Percentiles rank a stretch among this genome's conserved stretches.
Evolutionary conservation across 2,329 filamentous ascomycete genomes (phyloP).

Genomic region (Helicocarpus griseus): DNA sequence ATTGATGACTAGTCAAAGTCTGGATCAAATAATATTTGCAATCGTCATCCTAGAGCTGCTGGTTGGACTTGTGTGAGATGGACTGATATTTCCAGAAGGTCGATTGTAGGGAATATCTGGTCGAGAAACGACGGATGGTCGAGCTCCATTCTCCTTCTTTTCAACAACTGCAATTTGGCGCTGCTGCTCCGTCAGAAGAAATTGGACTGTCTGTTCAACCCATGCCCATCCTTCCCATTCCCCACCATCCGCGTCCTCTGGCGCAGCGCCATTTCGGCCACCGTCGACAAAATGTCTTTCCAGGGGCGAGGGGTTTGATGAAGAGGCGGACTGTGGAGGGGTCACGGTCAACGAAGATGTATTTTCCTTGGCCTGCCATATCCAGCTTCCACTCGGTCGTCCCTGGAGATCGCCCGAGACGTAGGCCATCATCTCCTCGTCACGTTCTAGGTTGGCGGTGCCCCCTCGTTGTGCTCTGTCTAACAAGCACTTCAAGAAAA

Average conservation of each 20-base stretch:
- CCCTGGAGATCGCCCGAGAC: constrained; percentile 80
- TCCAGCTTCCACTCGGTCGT: constrained; percentile 67
- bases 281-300: constrained; percentile 34
- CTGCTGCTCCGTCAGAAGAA: constrained; percentile 43
- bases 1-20: neutral
- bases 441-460: constrained; percentile 42
- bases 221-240: constrained; percentile 71
- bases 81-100: constrained; percentile 11
- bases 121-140: neutral
- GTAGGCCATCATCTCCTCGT: constrained; percentile 85
- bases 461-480: constrained; percentile 42
- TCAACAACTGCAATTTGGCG: constrained; percentile 9
- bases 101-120: neutral
- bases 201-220: constrained; percentile 54
- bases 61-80: constrained; percentile 21
- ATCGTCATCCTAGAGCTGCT: constrained; percentile 36
- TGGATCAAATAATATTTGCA: constrained; percentile 34
- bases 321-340: constrained; percentile 4
- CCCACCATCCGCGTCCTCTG: constrained; percentile 7
- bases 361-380: constrained; percentile 57
- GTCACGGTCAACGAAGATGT: constrained; percentile 20
- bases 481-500: constrained; percentile 63
- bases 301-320: constrained; percentile 6
- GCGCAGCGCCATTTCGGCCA: constrained; percentile 42
- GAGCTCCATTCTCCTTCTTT: constrained; percentile 10